A percentile compares a stretch with the other conserved stretches of the same genome.
phyloP scores from a whole-genome alignment of 2,329 filamentous ascomycete species.

The Cladosporium cucumerinum region DNA sequence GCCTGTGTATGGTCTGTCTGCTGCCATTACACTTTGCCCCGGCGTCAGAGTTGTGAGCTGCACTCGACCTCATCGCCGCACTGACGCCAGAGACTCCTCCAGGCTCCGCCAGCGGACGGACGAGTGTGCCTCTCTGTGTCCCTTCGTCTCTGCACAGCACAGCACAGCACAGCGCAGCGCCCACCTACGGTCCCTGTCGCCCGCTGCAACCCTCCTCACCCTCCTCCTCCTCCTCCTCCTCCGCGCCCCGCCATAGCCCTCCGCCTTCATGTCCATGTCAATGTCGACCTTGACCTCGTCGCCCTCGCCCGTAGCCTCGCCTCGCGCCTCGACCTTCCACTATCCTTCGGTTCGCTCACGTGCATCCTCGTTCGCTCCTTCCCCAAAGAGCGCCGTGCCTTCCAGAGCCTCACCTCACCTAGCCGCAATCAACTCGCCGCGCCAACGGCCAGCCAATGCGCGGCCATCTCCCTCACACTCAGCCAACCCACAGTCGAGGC shows the following conservation, averaged over 20 bases:
- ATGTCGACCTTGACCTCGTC: slow-evolving; percentile 34
- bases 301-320: slow-evolving; percentile 31
- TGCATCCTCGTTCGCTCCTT: slow-evolving; percentile 8
- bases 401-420: slow-evolving; percentile 6
- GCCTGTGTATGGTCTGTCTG: neutral
- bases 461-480: slow-evolving; percentile 4
- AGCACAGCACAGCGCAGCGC: too few species aligned
- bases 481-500: neutral
- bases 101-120: neutral
- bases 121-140: neutral
- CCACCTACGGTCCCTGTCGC: neutral
- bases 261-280: slow-evolving; percentile 14
- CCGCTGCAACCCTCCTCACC: neutral
- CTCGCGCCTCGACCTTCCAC: slow-evolving; percentile 25
- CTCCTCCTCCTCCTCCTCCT: neutral
- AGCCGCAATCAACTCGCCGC: slow-evolving; percentile 9
- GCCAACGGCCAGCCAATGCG: slow-evolving; percentile 15
- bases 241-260: slow-evolving; percentile 9
- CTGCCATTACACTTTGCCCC: slow-evolving; percentile 1
- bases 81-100: neutral
- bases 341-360: slow-evolving; percentile 5
- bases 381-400: neutral
- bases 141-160: neutral
- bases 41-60: neutral
- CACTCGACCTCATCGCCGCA: slow-evolving; percentile 3